Evolutionary conservation across 2,329 filamentous ascomycete genomes (phyloP).

Genomic region (Stachybotrys elegans): DNA sequence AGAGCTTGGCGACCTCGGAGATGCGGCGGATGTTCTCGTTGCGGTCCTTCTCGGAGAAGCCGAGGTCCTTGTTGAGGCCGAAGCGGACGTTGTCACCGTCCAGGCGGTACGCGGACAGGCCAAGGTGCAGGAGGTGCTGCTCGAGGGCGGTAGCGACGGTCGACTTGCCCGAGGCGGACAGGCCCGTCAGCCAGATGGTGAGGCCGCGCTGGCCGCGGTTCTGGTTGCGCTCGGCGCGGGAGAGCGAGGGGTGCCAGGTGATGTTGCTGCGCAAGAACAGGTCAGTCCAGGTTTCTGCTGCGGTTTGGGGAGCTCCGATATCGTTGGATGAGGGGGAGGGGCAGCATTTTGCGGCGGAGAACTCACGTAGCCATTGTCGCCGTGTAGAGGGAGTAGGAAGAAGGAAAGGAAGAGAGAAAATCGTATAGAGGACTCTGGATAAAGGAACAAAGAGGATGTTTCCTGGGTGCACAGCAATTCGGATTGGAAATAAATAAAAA

Average conservation of each 20-base stretch:
- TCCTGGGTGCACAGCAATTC: too few species aligned
- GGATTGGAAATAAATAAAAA: too few species aligned
- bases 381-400: constrained; percentile 4
- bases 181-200: constrained; percentile 96
- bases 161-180: constrained; percentile 94
- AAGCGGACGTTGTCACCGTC: constrained; percentile 99
- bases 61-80: constrained; percentile 95
- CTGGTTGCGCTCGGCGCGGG: constrained; percentile 68
- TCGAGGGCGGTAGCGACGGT: constrained; percentile 95
- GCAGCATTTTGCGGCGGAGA: constrained; percentile 2
- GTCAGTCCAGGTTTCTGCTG: background rate
- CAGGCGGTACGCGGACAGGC: constrained; percentile 80
- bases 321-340: constrained; percentile 11
- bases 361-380: constrained; percentile 29
- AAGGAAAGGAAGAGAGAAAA: background rate
- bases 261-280: constrained; percentile 61
- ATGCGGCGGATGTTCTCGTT: constrained; percentile 98
- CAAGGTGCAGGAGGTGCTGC: constrained; percentile 88
- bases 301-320: constrained; percentile 3
- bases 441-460: too few species aligned
- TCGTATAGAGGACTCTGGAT: too few species aligned
- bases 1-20: constrained; percentile 91
- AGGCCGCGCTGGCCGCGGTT: constrained; percentile 80
- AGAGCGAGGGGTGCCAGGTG: constrained; percentile 81
- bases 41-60: constrained; percentile 87